Percentiles rank a stretch among this genome's conserved stretches.
Conservation (phyloP, 2,329 filamentous ascomycete genomes). For the Aspergillus awamori region DNA sequence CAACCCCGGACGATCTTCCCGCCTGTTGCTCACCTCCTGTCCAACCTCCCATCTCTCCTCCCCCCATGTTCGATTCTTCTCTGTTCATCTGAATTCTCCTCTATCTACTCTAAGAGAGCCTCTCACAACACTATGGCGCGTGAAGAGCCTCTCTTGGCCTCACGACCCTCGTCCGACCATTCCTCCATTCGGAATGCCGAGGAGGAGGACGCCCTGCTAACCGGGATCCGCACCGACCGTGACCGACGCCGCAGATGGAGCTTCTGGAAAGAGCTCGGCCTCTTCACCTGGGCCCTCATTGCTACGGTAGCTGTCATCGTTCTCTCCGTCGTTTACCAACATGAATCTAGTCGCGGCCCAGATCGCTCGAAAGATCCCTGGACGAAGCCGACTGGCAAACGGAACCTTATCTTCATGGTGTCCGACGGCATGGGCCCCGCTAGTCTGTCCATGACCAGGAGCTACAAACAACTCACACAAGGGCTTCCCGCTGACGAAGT, state of each 20-base stretch:
- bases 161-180: conserved; percentile 58
- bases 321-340: conserved; percentile 79
- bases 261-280: conserved; percentile 71
- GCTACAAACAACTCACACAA: conserved; percentile 77
- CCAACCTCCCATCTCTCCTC: background rate
- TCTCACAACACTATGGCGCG: conserved; percentile 34
- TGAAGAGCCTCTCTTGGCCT: conserved; percentile 57
- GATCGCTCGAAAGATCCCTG: conserved; percentile 34
- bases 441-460: conserved; percentile 81
- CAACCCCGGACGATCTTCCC: background rate
- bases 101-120: background rate
- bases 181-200: conserved; percentile 59
- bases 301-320: conserved; percentile 79
- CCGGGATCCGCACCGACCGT: conserved; percentile 53
- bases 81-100: background rate
- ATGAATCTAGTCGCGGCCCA: conserved; percentile 53
- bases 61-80: background rate
- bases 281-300: conserved; percentile 81
- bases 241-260: conserved; percentile 49
- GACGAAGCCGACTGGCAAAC: conserved; percentile 65
- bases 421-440: conserved; percentile 98
- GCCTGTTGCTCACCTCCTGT: background rate
- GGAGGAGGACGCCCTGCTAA: conserved; percentile 65
- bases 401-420: conserved; percentile 98
- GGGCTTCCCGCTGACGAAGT: conserved; percentile 74